Conservation (phyloP, 148 eudicot species). For the Suaeda aralocaspica region DNA sequence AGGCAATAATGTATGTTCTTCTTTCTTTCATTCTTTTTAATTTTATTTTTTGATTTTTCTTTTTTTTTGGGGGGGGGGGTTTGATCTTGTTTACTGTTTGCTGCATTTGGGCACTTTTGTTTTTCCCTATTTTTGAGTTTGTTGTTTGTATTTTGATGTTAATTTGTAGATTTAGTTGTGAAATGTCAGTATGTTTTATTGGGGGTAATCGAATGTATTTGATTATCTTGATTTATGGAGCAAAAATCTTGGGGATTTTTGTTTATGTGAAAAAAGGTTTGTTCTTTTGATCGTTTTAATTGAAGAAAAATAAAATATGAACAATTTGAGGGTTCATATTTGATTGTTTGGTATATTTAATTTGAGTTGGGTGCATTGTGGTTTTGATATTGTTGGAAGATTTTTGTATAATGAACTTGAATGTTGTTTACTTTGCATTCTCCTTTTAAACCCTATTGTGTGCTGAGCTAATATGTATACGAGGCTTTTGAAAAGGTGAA, state of each 20-base stretch:
- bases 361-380: not conserved
- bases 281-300: not conserved
- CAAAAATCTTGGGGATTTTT: conserved; percentile 1
- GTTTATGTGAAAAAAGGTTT: not conserved
- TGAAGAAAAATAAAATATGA: not conserved
- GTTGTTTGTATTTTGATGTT: conserved; percentile 3
- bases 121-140: not conserved
- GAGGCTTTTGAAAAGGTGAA: not conserved
- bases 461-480: not conserved
- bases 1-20: conserved; percentile 80
- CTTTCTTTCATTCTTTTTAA: not conserved
- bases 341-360: not conserved
- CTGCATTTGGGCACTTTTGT: conserved; percentile 4
- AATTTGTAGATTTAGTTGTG: conserved; percentile 13
- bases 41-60: not conserved
- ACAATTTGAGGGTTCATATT: not conserved
- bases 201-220: conserved; percentile 2
- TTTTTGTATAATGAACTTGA: not conserved
- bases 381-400: not conserved
- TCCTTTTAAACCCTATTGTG: not conserved
- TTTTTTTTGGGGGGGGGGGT: not conserved
- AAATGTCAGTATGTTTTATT: conserved; percentile 6
- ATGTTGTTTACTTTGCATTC: no score
- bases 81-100: not conserved
- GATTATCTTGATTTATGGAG: conserved; percentile 3